Evolutionary conservation across 371 early-diverging fungal species (phyloP).

Genomic region (Mucor lusitanicus): DNA sequence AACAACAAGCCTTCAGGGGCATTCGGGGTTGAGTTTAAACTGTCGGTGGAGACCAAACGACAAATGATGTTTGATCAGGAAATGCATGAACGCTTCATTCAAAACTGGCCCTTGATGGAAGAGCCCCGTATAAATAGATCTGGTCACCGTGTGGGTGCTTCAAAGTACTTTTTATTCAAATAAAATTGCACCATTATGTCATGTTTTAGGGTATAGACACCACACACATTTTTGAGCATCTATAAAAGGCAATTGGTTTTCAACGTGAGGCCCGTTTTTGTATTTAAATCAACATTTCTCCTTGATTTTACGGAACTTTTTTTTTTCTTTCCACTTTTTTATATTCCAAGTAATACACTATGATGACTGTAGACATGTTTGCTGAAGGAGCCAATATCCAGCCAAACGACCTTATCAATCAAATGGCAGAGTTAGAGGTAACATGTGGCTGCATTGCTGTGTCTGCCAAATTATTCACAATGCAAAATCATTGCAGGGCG

Average conservation of each 20-base stretch:
- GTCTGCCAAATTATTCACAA: neutral
- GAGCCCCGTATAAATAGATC: neutral
- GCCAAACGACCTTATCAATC: constrained; percentile 18
- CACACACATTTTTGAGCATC: neutral
- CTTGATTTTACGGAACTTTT: constrained; percentile 4
- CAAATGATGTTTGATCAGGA: constrained; percentile 38
- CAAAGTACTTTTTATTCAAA: constrained; percentile 12
- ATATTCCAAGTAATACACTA: neutral
- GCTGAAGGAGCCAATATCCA: neutral
- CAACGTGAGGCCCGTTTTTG: neutral
- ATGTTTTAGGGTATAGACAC: neutral
- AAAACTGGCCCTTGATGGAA: constrained; percentile 23
- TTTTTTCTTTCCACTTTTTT: constrained; percentile 4
- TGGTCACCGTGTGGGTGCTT: constrained; percentile 9
- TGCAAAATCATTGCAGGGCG: constrained; percentile 14
- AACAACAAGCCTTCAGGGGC: neutral
- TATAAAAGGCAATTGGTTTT: constrained; percentile 9
- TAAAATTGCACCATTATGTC: neutral
- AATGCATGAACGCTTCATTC: constrained; percentile 24
- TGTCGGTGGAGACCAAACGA: constrained; percentile 25
- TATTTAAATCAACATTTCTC: neutral
- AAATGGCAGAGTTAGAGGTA: constrained; percentile 34
- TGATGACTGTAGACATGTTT: constrained; percentile 22
- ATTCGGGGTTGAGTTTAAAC: constrained; percentile 21
- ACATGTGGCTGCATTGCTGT: neutral